Evolutionary conservation across 306 rosid species (phyloP).

Genomic region (Coriaria nepalensis): DNA sequence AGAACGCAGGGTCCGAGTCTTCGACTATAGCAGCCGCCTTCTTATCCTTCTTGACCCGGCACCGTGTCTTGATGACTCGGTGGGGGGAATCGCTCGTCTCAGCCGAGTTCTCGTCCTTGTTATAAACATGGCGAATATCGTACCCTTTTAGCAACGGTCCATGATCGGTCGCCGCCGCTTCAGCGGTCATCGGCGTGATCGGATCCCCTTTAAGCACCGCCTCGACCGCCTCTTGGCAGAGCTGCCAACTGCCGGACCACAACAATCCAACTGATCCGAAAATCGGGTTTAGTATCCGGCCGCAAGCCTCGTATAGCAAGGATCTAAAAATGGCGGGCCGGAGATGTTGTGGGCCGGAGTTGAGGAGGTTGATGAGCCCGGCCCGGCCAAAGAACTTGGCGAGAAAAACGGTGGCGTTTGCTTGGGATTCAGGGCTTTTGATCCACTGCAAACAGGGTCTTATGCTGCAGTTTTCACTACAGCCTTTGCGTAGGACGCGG

Average conservation of each 20-base stretch:
- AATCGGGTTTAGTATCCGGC: conserved; percentile 88
- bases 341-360: conserved; percentile 89
- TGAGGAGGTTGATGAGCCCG: conserved; percentile 87
- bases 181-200: conserved; percentile 71
- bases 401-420: conserved; percentile 88
- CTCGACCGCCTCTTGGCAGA: conserved; percentile 87
- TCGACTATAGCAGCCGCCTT: conserved; percentile 6
- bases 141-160: conserved; percentile 85
- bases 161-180: conserved; percentile 52
- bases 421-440: conserved; percentile 84
- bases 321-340: conserved; percentile 96
- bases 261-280: conserved; percentile 90
- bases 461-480: conserved; percentile 87
- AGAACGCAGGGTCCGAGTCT: conserved; percentile 10
- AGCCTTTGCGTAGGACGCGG: conserved; percentile 76
- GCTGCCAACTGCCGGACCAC: conserved; percentile 98
- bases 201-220: conserved; percentile 76
- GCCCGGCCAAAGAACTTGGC: conserved; percentile 98
- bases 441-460: conserved; percentile 90
- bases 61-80: conserved; percentile 40
- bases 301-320: conserved; percentile 82
- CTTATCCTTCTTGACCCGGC: conserved; percentile 40
- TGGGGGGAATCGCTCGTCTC: conserved; percentile 30
- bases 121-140: conserved; percentile 81
- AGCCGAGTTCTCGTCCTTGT: conserved; percentile 67